Evolutionary conservation across 148 eudicot genomes (phyloP), one percentile per base, ranked within the genome.

Genomic region (Rheum nobile): DNA sequence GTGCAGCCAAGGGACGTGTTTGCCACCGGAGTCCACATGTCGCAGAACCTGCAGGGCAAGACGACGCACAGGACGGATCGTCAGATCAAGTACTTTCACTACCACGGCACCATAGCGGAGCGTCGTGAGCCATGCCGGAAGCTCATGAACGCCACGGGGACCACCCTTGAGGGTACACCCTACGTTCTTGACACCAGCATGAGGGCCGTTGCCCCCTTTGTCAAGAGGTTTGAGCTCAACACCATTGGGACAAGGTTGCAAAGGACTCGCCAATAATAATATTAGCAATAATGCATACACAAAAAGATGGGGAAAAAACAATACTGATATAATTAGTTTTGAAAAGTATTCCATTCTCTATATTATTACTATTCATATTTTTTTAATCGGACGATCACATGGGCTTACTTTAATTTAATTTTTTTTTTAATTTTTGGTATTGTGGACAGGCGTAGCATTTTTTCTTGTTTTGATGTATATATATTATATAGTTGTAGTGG

Each of bases 21-120:
- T 44, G 96, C 93, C 2, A 86, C 96, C 0, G 98, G 98, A 4
- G 98, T 93, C 3, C 98, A 93, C 83, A 76, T 90, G 86, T 83
- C 96, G 0, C 85, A 90, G 74, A 84, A 93, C 77, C 43, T 78
- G 9, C 70, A 42, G 0, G 98, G 98, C 2, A 85, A 81, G 59
- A 84, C 86, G n/a, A 80, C 79, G 0, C 82, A 77, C 72, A 81
- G 75, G 19, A 87, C 96, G 0, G 81, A 83, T 24, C 84, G 81
- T 7, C 72, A 72, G 2, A 83, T 93, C 31, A 82, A 67, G 76
- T 93, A 90, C 84, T 93, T 77, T 80, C 97, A 90, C 71, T 92
- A 92, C 73, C 98, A 90, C 28, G 96, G 91, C 4, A 86, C 93
- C 9, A 79, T 90, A 6, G 83, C 91, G 0, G 76, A 82, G 16